Base-by-base conservation (phyloP, 2,329 filamentous ascomycete genomes). In the Colletotrichum sublineola region DNA sequence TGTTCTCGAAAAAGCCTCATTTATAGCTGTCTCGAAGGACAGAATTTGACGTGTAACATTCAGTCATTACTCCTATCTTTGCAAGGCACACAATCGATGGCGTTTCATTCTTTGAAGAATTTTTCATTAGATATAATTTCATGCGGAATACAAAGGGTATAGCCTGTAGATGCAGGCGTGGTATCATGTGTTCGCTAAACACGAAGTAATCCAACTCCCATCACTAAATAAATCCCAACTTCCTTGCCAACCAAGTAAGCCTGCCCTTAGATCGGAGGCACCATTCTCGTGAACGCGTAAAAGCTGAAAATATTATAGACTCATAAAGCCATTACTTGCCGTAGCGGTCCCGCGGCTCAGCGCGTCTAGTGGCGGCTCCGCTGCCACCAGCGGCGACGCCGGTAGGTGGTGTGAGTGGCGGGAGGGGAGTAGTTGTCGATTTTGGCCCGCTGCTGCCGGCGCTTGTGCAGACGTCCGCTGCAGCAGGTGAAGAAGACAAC, bases 401-500 rank as follows among this genome's bases (percentile, higher is more conserved):
- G 68, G 74, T 66, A 65, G 2, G 63, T 46, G 15, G 64, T 68
- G 46, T 73, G 65, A 33, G 68, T 72, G 38, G 74, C 68, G 40
- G 74, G 74, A 40, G 74, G 72, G 8, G 72, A 77, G 65, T 78
- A 78, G 60, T 77, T 76, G 58, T 79, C 78, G 66, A 77, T 75
- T 75, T 78, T 79, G n/a, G 70, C 52, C 5, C 68, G 68, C 33
- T 67, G 69, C 65, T 74, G 66, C 48, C 82, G 81, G 52, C 80
- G 78, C 72, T 81, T 80, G 75, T 82, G 82, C 75, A 83, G 57
- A n/a, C 87, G 82, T 11, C 84, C 82, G 67, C 85, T 85, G 81
- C 87, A 91, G 85, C 90, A 92, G 8, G 88, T 89, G 75, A 91
- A 82, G 76, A 92, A 87, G 68, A 92, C 85, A 62, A 92, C 75